Evolutionary conservation across 106 monocot genomes (phyloP).

Genomic region (Acorus calamus): DNA sequence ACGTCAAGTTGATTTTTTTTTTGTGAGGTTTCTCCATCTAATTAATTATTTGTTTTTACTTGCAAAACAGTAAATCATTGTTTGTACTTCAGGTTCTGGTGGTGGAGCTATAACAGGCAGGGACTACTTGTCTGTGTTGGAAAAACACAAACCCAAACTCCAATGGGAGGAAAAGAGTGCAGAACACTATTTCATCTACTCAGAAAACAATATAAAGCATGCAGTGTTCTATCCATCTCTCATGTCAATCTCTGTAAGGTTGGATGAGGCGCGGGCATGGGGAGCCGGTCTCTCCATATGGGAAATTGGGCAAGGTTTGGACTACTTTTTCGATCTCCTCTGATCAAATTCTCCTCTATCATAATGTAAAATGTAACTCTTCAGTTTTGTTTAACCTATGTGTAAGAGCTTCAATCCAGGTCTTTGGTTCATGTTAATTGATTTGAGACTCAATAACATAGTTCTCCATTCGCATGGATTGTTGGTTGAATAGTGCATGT

Average conservation of each 20-base stretch:
- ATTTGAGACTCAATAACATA: no score
- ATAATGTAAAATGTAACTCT: no score
- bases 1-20: no score
- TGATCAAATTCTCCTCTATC: slow-evolving; percentile 6
- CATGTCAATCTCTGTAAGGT: slow-evolving; percentile 56
- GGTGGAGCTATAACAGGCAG: slow-evolving; percentile 64
- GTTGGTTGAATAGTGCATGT: no score
- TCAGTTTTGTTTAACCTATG: no score
- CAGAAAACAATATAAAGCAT: slow-evolving; percentile 35
- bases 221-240: slow-evolving; percentile 80
- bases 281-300: slow-evolving; percentile 78
- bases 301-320: slow-evolving; percentile 89
- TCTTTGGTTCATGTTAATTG: no score
- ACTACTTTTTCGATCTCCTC: slow-evolving; percentile 91
- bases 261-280: slow-evolving; percentile 60
- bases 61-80: neutral
- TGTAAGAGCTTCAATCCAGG: no score
- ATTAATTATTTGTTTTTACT: neutral
- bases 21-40: slow-evolving; percentile 10
- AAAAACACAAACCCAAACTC: slow-evolving; percentile 50
- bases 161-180: slow-evolving; percentile 77
- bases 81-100: slow-evolving; percentile 2
- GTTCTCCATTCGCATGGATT: no score
- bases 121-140: slow-evolving; percentile 52
- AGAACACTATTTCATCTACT: slow-evolving; percentile 76